Conservation (phyloP, 768 basidiomycete species). For the Russula compacta region DNA sequence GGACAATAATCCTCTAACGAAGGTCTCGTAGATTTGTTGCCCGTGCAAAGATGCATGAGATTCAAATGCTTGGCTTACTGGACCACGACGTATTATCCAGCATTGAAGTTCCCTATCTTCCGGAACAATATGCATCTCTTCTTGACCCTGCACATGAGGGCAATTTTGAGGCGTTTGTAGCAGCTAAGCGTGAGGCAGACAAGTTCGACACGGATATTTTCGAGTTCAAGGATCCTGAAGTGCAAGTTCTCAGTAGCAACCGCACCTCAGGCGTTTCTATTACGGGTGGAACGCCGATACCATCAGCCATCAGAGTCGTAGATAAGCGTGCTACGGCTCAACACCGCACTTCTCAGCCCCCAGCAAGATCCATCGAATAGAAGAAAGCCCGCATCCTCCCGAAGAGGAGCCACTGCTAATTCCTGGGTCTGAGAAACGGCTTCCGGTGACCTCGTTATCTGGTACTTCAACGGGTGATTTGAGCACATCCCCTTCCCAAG, state of each 20-base stretch:
- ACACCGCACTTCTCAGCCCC: slow-evolving; percentile 40
- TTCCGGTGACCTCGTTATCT: slow-evolving; percentile 17
- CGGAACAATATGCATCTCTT: slow-evolving; percentile 32
- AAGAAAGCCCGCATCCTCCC: slow-evolving; percentile 55
- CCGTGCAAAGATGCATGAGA: slow-evolving; percentile 94
- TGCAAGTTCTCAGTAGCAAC: slow-evolving; percentile 24
- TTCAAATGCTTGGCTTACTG: slow-evolving; percentile 87
- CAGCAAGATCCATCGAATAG: slow-evolving; percentile 50
- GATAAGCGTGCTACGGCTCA: slow-evolving; percentile 28
- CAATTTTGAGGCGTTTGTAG: slow-evolving; percentile 14
- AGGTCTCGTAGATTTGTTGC: slow-evolving; percentile 63
- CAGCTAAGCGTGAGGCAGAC: slow-evolving; percentile 50
- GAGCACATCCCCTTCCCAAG: slow-evolving; percentile 57
- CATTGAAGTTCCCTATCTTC: slow-evolving; percentile 78
- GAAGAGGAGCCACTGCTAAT: slow-evolving; percentile 42
- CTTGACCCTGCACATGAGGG: slow-evolving; percentile 16
- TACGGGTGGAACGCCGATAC: not conserved
- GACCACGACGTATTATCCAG: slow-evolving; percentile 87
- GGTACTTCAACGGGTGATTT: slow-evolving; percentile 23
- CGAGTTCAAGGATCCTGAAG: slow-evolving; percentile 34
- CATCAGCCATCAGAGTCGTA: slow-evolving; percentile 13
- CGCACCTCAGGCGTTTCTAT: slow-evolving; percentile 37
- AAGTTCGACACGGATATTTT: slow-evolving; percentile 70
- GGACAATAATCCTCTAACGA: not conserved
- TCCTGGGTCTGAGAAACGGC: slow-evolving; percentile 17